Base-by-base conservation (phyloP, 306 rosid genomes). In the Rosa lucieae region DNA sequence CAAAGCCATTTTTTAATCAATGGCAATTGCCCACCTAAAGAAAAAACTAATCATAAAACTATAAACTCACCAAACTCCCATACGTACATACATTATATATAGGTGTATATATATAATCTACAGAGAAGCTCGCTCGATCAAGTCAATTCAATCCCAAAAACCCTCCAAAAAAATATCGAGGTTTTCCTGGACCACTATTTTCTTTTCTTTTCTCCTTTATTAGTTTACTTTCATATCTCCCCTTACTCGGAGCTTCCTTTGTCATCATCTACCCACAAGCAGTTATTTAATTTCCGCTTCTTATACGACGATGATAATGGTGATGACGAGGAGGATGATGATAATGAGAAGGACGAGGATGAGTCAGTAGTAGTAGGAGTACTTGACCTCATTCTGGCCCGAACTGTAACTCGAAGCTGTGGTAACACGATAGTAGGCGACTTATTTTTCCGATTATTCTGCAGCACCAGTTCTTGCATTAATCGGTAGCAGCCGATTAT, bases 221-320 rank as follows among this genome's bases (percentile, higher is more conserved):
- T 84, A 20, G 17, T 65, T 5, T 40, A 48, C 32, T 32, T 37
- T n/a, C 35, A 35, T 71, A 69, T 75, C 71, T 52, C 70, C 78
- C 66, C 70, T 77, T 86, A 89, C 82, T 82, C 81, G 82, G 88
- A 79, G 85, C 74, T 93, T 88, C 87, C 93, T 74, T 89, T 89
- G 88, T 93, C 98, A 83, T 87, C 94, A 80, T 88, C 93, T 78
- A 81, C 92, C 97, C 96, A 89, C 80, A 80, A 87, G 78, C 82
- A 84, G 69, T 85, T 88, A 77, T 85, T 87, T 86, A 91, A 61
- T 89, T 93, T 96, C 90, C 97, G 85, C 86, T 93, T 93, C 88
- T 93, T 96, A 84, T 65, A 79, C 47, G 90, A 78, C 70, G 87
- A 83, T 6, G 90, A 77, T 72, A 78, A 73, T 4, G 88, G 81